Base-by-base conservation (phyloP, 495 filamentous ascomycete genomes). In the Neurospora intermedia region DNA sequence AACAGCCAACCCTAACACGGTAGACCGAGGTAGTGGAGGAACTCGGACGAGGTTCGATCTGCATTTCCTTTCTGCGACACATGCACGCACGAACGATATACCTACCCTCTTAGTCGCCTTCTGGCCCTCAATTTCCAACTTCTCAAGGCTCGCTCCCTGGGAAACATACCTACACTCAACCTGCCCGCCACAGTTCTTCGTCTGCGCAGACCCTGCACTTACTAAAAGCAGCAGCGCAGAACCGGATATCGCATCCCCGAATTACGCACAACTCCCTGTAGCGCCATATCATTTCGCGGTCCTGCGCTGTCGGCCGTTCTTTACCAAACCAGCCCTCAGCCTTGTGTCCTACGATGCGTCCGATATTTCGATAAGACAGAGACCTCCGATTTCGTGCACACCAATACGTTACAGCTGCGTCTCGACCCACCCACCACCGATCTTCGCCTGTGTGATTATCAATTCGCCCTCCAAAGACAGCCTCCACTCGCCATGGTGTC, bases 401-500 rank as follows among this genome's bases (percentile, higher is more conserved):
- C 54, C 54, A 35, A 66, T 66, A 66, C 54, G 3, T 35, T 66
- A 66, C 27, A 35, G 54, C 54, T 66, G 54, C 54, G 54, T 66
- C 54, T 42, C 69, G 69, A 18, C 7, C 69, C 69, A 70, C 69
- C 69, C 69, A 70, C 69, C 69, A 70, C 69, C 69, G 35, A 70
- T 42, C 69, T 66, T 66, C 54, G 54, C 54, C 54, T 35, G 54
- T 66, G 27, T 38, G 54, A 66, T 66, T 66, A 66, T 66, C 54
- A 66, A 66, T 66, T 66, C 54, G 54, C 54, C 54, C 54, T 66
- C 54, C 54, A 31, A 38, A 38, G 54, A 66, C 23, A 66, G 54
- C 69, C 54, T 54, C 70, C 73, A 59, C 43, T 73, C 78, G 82
- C 70, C 73, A 84, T 83, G 83, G 83, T 83, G 69, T 81, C 82